These are phyloP conservation scores for Orbilia blumenaviensis DNA, from an alignment of 2,329 filamentous ascomycete genomes.

Conservation along the genomic window DNA sequence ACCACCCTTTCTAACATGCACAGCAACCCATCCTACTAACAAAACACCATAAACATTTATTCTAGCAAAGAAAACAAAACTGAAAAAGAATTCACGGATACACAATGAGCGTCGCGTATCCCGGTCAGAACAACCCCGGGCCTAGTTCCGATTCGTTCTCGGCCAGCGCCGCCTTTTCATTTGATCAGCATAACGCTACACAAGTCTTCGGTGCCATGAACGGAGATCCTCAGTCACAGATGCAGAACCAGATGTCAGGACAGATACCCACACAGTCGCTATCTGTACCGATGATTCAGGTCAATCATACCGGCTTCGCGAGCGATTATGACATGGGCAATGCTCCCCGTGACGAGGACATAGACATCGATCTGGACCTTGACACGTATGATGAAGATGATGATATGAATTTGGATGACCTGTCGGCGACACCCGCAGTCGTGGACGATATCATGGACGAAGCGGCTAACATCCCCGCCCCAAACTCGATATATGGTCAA, in stretches of 20 bases:
- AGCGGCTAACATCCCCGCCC: neutral
- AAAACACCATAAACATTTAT: neutral
- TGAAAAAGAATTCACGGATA: neutral
- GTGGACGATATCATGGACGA: constrained; percentile 39
- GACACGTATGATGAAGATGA: constrained; percentile 43
- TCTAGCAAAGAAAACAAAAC: constrained; percentile 15
- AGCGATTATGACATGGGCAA: constrained; percentile 44
- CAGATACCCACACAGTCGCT: constrained; percentile 16
- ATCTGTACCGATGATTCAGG: constrained; percentile 38
- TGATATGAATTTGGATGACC: constrained; percentile 39
- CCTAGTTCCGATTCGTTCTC: constrained; percentile 42
- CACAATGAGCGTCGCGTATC: constrained; percentile 48
- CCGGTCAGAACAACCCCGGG: constrained; percentile 27
- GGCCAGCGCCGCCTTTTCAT: constrained; percentile 44
- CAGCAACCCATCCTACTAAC: constrained; percentile 48
- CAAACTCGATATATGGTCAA: constrained; percentile 29
- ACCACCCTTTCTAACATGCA: constrained; percentile 43
- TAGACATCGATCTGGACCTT: constrained; percentile 46
- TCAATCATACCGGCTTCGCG: constrained; percentile 21
- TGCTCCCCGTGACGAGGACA: constrained; percentile 48
- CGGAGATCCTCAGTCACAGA: constrained; percentile 29
- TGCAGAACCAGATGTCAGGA: constrained; percentile 13
- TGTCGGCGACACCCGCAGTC: constrained; percentile 29
- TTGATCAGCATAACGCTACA: constrained; percentile 48
- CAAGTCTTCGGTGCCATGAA: constrained; percentile 29